These are phyloP conservation scores for Lyophyllum decastes DNA, from an alignment of 768 basidiomycete species.

Conservation along the genomic window DNA sequence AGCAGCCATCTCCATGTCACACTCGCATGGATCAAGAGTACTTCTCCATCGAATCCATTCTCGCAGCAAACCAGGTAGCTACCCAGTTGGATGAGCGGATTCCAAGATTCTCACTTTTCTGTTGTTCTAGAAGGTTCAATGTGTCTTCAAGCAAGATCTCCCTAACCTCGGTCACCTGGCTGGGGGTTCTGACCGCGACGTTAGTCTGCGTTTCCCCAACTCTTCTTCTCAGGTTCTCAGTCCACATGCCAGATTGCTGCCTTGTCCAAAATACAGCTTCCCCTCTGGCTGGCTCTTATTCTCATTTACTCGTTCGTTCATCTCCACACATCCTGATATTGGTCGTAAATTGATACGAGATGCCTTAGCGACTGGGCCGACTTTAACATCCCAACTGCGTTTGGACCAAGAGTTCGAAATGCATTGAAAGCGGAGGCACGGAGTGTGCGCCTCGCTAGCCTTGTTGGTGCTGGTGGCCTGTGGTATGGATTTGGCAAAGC, in stretches of 20 bases:
- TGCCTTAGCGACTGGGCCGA: constrained; percentile 79
- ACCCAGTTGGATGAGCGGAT: no score
- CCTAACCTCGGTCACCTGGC: constrained; percentile 88
- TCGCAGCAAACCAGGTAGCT: constrained; percentile 85
- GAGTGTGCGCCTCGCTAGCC: constrained; percentile 77
- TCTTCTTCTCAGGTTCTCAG: constrained; percentile 3
- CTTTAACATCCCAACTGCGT: constrained; percentile 80
- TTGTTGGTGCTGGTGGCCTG: constrained; percentile 84
- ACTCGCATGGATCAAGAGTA: constrained; percentile 84
- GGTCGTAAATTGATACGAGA: constrained; percentile 1
- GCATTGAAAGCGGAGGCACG: constrained; percentile 88
- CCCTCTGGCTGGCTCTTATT: constrained; percentile 90
- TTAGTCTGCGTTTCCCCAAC: constrained; percentile 34
- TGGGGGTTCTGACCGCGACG: constrained; percentile 83
- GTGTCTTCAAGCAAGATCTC: constrained; percentile 86
- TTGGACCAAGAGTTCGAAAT: constrained; percentile 74
- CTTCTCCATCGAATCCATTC: constrained; percentile 87
- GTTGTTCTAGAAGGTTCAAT: constrained; percentile 80
- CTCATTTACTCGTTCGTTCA: constrained; percentile 72
- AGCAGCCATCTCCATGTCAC: not conserved
- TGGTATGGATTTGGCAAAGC: constrained; percentile 94
- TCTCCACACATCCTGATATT: not conserved
- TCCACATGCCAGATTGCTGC: constrained; percentile 63
- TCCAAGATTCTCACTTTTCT: no score
- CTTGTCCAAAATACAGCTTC: constrained; percentile 76